Conservation (phyloP, 1,284 basidiomycete species). For the Cutaneotrichosporon dermatis region DNA sequence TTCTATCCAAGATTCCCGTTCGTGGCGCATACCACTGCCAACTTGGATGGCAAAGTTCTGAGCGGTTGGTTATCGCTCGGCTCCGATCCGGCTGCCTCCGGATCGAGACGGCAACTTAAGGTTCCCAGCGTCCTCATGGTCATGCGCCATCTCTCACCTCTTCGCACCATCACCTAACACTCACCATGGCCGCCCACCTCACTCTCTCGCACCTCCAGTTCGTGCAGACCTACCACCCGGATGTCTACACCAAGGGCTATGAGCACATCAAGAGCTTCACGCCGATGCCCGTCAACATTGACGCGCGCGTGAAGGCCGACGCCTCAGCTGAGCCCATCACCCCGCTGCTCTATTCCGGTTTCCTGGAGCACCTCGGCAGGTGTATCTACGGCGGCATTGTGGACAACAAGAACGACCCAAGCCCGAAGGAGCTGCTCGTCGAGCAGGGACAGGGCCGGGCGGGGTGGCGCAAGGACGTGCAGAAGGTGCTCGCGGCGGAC, state of each 20-base stretch:
- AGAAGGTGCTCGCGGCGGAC: slow-evolving; percentile 54
- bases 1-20: too few species aligned
- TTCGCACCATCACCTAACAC: too few species aligned
- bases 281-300: neutral
- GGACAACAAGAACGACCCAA: slow-evolving; percentile 49
- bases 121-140: neutral
- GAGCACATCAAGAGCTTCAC: slow-evolving; percentile 5
- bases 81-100: too few species aligned
- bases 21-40: too few species aligned
- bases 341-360: slow-evolving; percentile 54
- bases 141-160: too few species aligned
- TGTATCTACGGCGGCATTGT: slow-evolving; percentile 61
- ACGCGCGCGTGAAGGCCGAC: slow-evolving; percentile 1
- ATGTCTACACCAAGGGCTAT: slow-evolving; percentile 2
- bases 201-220: slow-evolving; percentile 7
- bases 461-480: slow-evolving; percentile 60
- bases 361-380: slow-evolving; percentile 58
- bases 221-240: slow-evolving; percentile 1
- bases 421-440: slow-evolving; percentile 35
- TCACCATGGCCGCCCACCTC: slow-evolving; percentile 7
- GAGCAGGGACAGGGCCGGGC: slow-evolving; percentile 35
- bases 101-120: neutral
- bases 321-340: slow-evolving; percentile 12
- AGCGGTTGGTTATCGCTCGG: too few species aligned
- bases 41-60: too few species aligned